Percentiles rank a stretch among this genome's conserved stretches.
Evolutionary conservation across 352 stramenopile species (phyloP).

Genomic region (Phytophthora macrochlamydospora): DNA sequence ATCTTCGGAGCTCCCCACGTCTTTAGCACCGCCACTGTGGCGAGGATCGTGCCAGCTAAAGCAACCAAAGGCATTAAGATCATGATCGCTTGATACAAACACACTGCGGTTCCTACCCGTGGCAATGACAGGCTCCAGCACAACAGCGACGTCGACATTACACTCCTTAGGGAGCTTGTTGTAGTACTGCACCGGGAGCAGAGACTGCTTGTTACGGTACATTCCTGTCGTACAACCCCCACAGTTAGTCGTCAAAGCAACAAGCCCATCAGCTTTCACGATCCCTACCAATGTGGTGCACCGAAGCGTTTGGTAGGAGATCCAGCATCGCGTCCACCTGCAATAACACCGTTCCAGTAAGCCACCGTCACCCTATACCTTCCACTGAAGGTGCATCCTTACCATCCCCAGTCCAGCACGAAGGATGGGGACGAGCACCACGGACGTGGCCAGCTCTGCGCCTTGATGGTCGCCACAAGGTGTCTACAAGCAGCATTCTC

Average conservation of each 20-base stretch:
- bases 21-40: constrained; percentile 96
- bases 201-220: constrained; percentile 91
- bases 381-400: neutral
- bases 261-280: neutral
- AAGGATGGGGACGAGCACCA: constrained; percentile 97
- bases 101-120: constrained; percentile 56
- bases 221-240: constrained; percentile 47
- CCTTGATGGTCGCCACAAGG: constrained; percentile 80
- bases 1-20: constrained; percentile 94
- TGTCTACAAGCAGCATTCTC: constrained; percentile 40
- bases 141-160: constrained; percentile 92
- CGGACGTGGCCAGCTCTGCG: constrained; percentile 88
- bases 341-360: neutral
- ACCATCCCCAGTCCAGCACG: constrained; percentile 91
- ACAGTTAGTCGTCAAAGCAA: neutral
- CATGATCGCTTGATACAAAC: too few species aligned
- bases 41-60: constrained; percentile 91
- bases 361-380: too few species aligned
- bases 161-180: constrained; percentile 97
- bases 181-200: constrained; percentile 98
- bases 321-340: constrained; percentile 97
- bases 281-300: constrained; percentile 97
- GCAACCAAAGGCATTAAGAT: too few species aligned
- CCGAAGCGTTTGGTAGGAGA: constrained; percentile 93
- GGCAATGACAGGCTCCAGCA: constrained; percentile 97